A percentile compares a stretch with the other conserved stretches of the same genome.
Conservation (phyloP, 768 basidiomycete genomes). For the Boletus eberwhitei region DNA sequence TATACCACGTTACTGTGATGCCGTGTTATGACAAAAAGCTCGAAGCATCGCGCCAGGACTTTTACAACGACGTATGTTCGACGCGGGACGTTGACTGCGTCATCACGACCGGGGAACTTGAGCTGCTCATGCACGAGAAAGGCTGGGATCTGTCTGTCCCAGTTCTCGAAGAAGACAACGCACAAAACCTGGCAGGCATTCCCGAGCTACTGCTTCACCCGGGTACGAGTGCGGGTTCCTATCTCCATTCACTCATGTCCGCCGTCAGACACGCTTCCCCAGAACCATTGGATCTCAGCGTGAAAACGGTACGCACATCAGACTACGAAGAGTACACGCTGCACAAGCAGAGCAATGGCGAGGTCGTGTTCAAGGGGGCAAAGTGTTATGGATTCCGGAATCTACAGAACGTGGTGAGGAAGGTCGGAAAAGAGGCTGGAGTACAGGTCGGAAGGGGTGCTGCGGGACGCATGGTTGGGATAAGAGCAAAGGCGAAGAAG, state of each 20-base stretch:
- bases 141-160: constrained; percentile 69
- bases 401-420: constrained; percentile 92
- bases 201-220: constrained; percentile 76
- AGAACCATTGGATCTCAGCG: constrained; percentile 45
- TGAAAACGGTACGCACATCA: constrained; percentile 61
- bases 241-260: constrained; percentile 75
- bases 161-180: constrained; percentile 48
- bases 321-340: constrained; percentile 79
- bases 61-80: constrained; percentile 75
- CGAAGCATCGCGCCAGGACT: constrained; percentile 93
- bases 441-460: constrained; percentile 70
- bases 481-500: constrained; percentile 31
- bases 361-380: constrained; percentile 84
- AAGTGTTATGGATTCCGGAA: constrained; percentile 98
- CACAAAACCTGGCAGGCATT: constrained; percentile 29
- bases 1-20: constrained; percentile 98
- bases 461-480: constrained; percentile 42
- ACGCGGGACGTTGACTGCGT: constrained; percentile 97
- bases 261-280: constrained; percentile 44
- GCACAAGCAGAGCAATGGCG: constrained; percentile 40
- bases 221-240: constrained; percentile 91
- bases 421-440: constrained; percentile 83
- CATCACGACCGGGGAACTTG: constrained; percentile 92
- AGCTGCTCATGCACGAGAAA: constrained; percentile 78
- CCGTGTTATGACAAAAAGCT: constrained; percentile 99